A percentile compares a stretch with the other conserved stretches of the same genome.
These are phyloP conservation scores for Colletotrichum brevisporum DNA, from an alignment of 2,329 filamentous ascomycete species.

Conservation along the genomic window DNA sequence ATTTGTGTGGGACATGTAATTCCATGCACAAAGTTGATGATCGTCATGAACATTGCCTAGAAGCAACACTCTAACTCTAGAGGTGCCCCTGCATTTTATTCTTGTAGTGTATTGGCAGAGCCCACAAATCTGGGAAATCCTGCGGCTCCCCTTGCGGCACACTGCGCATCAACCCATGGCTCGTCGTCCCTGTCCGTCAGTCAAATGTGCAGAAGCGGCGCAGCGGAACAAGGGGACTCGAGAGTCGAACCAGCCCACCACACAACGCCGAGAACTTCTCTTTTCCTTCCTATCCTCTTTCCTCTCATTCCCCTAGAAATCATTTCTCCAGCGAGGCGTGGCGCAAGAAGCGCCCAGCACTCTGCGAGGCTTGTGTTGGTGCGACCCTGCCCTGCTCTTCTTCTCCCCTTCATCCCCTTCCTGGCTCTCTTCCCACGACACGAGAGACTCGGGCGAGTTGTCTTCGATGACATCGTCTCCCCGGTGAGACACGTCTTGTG, in stretches of 20 bases:
- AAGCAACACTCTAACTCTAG: neutral
- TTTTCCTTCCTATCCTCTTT: no score
- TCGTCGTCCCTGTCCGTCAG: slow-evolving; percentile 10
- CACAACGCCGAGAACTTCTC: no score
- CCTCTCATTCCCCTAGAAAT: no score
- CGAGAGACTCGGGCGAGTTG: slow-evolving; percentile 16
- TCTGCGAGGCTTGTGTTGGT: no score
- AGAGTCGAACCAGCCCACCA: neutral
- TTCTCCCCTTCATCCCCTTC: neutral
- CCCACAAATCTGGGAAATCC: slow-evolving; percentile 22
- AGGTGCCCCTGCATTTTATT: neutral
- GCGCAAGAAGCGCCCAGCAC: neutral
- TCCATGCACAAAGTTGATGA: neutral
- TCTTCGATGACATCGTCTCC: slow-evolving; percentile 4
- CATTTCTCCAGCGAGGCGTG: neutral
- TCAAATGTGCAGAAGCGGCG: slow-evolving; percentile 26
- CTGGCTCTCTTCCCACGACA: neutral
- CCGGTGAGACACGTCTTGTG: slow-evolving; percentile 1
- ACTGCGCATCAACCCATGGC: slow-evolving; percentile 21
- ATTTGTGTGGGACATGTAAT: neutral
- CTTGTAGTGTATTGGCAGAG: slow-evolving; percentile 14
- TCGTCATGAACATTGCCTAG: slow-evolving; percentile 6
- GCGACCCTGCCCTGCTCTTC: neutral
- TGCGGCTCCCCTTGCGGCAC: slow-evolving; percentile 22
- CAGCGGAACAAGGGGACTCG: neutral